Base-by-base conservation (phyloP, 257 asterid genomes). In the Rehmannia glutinosa region DNA sequence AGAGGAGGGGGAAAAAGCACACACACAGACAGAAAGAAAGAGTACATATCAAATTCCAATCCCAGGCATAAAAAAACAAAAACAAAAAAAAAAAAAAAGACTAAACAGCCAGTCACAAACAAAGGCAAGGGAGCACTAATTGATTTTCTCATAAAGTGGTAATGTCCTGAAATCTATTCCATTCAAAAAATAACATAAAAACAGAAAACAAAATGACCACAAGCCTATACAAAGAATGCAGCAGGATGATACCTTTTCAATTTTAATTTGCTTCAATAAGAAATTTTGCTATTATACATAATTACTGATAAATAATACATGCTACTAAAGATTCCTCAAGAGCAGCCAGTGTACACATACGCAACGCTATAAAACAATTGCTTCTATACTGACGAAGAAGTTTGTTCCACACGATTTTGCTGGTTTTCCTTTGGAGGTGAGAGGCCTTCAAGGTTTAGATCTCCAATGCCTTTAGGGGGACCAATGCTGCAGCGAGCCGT, bases 401-500 rank as follows among this genome's bases (percentile, higher is more conserved):
- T 75, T 76, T 3, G 82, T 23, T 17, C 75, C 45, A 69, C 86
- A 73, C 20, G 91, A 66, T 62, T 73, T 81, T 8, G 84, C 77
- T 20, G 80, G 51, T 76, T 69, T 67, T 77, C 85, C 72, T 78
- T 86, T 3, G 86, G 76, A 67, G 83, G 62, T 5, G 78, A 52
- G 70, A 70, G 64, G 64, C 64, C 68, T 77, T 73, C 95, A 2
- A 88, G 84, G 32, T 58, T 75, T 42, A 91, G 60, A 60, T 89
- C 86, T 58, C 94, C 92, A 4, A 91, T 84, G 35, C 96, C 96
- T 80, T 41, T 79, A 42, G 94, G 92, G 6, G 98, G 94, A 3
- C 96, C 96, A n/a, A 88, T 82, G 82, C 96, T 91, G 84, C 98
- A 91, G 3, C 98, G 84, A 28, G 81, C 96, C 10, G 96, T 85